phyloP scores from a whole-genome alignment of 306 rosid species.

The Ammopiptanthus mongolicus region DNA sequence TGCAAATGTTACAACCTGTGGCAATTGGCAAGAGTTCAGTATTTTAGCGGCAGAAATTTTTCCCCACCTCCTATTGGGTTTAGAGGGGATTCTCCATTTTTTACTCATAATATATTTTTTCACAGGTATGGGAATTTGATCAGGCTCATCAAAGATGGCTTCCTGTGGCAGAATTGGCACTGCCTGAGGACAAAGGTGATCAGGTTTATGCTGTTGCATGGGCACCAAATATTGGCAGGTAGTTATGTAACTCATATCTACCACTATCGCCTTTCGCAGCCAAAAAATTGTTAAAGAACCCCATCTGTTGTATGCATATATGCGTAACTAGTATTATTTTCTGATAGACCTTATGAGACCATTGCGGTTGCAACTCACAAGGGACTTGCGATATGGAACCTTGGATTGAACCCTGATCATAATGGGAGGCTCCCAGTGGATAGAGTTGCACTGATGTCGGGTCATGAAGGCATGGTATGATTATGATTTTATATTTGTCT shows the following conservation, averaged over 20 bases:
- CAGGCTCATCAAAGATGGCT: conserved; percentile 98
- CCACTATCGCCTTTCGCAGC: conserved; percentile 3
- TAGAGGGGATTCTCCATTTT: neutral
- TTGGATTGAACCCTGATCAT: conserved; percentile 66
- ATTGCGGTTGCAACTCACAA: conserved; percentile 73
- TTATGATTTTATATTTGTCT: conserved; percentile 9
- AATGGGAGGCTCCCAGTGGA: conserved; percentile 76
- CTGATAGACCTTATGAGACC: conserved; percentile 64
- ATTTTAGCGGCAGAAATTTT: neutral
- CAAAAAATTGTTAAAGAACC: neutral
- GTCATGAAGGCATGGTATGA: conserved; percentile 71
- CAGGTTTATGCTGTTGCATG: conserved; percentile 74
- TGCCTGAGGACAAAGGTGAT: conserved; percentile 57
- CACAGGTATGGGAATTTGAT: conserved; percentile 92
- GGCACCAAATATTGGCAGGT: conserved; percentile 99
- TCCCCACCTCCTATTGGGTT: neutral
- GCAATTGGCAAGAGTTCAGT: conserved; percentile 2
- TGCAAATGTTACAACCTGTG: neutral
- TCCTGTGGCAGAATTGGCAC: conserved; percentile 89
- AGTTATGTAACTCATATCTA: neutral
- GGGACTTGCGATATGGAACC: conserved; percentile 82
- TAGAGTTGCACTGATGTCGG: conserved; percentile 60
- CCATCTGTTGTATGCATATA: neutral
- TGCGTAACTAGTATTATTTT: conserved; percentile 17
- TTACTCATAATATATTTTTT: neutral